These are phyloP conservation scores for Ustilago trichophora DNA, from an alignment of 1,284 basidiomycete genomes.

Conservation along the genomic window DNA sequence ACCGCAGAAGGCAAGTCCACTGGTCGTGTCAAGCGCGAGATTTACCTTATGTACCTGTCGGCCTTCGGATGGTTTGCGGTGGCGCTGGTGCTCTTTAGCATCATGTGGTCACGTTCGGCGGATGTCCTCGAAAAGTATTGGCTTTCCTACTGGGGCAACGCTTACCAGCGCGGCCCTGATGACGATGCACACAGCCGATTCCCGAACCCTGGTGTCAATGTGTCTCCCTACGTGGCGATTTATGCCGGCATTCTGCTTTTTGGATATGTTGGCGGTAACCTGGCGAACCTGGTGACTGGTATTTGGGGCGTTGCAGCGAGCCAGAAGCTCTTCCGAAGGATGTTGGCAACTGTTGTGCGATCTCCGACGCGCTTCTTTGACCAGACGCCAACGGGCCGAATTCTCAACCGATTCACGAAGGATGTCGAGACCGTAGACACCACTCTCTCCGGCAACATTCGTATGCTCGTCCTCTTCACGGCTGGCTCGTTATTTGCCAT, in stretches of 20 bases:
- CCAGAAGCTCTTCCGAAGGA: constrained; percentile 39
- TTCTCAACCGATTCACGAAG: constrained; percentile 70
- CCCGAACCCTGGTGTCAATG: constrained; percentile 18
- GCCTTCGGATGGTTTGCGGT: constrained; percentile 61
- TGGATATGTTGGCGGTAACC: background rate
- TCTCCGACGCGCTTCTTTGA: constrained; percentile 59
- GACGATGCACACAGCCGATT: background rate
- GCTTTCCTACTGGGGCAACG: constrained; percentile 40
- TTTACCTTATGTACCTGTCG: constrained; percentile 79
- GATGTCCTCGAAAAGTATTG: constrained; percentile 37
- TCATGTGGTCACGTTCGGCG: constrained; percentile 14
- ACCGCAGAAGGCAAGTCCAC: constrained; percentile 77
- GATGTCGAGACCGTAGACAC: constrained; percentile 70
- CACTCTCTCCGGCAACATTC: constrained; percentile 57
- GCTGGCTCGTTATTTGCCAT: constrained; percentile 66
- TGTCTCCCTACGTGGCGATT: constrained; percentile 18
- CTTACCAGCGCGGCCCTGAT: constrained; percentile 3
- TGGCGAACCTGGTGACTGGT: constrained; percentile 2
- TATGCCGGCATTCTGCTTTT: constrained; percentile 6
- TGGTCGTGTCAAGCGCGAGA: constrained; percentile 79
- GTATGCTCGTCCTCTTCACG: constrained; percentile 17
- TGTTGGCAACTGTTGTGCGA: constrained; percentile 50
- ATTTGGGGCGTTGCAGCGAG: constrained; percentile 28
- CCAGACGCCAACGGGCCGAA: constrained; percentile 67
- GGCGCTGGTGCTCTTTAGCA: constrained; percentile 17